Conservation (phyloP, 2,329 filamentous ascomycete genomes). For the Zymoseptoria brevis region DNA sequence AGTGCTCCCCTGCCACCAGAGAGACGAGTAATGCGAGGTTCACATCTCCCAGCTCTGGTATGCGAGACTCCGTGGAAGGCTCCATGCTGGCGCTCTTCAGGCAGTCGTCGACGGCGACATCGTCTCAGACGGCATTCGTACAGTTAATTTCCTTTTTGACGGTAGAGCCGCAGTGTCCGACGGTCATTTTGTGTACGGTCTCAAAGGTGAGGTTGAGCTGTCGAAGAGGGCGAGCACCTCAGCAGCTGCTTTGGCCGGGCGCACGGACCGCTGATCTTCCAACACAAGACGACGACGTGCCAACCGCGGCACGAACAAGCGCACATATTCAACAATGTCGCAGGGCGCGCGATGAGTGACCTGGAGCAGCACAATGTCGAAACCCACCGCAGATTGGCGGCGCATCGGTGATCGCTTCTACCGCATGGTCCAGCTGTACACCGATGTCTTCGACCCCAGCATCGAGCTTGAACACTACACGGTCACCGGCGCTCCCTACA, state of each 20-base stretch:
- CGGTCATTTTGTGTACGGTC: not conserved
- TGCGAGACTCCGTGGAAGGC: slow-evolving; percentile 36
- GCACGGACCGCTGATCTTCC: not conserved
- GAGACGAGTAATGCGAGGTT: slow-evolving; percentile 80
- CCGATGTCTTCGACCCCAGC: slow-evolving; percentile 84
- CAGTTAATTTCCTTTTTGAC: not conserved
- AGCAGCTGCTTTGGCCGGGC: not conserved
- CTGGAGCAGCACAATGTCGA: slow-evolving; percentile 34
- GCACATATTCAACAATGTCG: not conserved
- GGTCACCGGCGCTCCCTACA: slow-evolving; percentile 84
- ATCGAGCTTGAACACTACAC: slow-evolving; percentile 92
- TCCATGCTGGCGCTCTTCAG: slow-evolving; percentile 10
- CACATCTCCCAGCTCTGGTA: slow-evolving; percentile 75
- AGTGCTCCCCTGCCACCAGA: slow-evolving; percentile 75
- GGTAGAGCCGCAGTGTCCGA: not conserved
- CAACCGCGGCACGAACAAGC: not conserved
- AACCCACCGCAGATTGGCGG: slow-evolving; percentile 86
- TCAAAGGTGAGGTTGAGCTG: not conserved
- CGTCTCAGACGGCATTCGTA: not conserved
- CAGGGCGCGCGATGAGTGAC: not conserved
- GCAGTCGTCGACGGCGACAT: not conserved
- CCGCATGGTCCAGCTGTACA: slow-evolving; percentile 89
- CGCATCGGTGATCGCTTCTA: slow-evolving; percentile 89
- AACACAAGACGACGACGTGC: slow-evolving; percentile 3
- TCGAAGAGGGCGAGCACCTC: not conserved